These are phyloP conservation scores for Eremochloa ophiuroides DNA, from an alignment of 176 grass and related monocot species.

Conservation along the genomic window DNA sequence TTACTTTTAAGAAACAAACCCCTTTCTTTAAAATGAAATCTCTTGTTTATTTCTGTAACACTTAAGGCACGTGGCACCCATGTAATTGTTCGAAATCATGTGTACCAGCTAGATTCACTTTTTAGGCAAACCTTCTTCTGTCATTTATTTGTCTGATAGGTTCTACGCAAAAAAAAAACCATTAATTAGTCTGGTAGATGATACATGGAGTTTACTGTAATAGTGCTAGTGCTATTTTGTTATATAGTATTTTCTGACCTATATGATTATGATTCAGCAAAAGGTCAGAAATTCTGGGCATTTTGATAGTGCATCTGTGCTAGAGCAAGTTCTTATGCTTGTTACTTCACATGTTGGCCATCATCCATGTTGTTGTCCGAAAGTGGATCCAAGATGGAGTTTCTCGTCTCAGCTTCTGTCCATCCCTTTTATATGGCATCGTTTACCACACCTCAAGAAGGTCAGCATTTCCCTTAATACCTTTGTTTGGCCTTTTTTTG, in stretches of 20 bases:
- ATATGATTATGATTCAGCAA: slow-evolving; percentile 53
- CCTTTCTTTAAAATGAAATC: background rate
- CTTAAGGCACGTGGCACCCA: background rate
- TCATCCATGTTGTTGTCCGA: slow-evolving; percentile 48
- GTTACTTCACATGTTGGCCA: slow-evolving; percentile 77
- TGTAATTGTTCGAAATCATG: background rate
- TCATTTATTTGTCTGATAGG: slow-evolving; percentile 9
- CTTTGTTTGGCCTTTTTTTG: background rate
- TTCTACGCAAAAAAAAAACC: background rate
- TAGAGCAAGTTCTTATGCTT: slow-evolving; percentile 72
- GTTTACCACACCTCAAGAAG: slow-evolving; percentile 83
- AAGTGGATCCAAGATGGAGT: slow-evolving; percentile 67
- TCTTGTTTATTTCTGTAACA: background rate
- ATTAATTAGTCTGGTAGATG: slow-evolving; percentile 16
- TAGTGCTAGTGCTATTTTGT: slow-evolving; percentile 3
- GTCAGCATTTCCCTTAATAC: slow-evolving; percentile 35
- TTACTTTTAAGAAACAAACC: background rate
- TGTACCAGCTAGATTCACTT: background rate
- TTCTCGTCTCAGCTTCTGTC: slow-evolving; percentile 89
- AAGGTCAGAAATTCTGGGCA: slow-evolving; percentile 35
- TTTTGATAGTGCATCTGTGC: slow-evolving; percentile 36
- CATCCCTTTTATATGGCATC: slow-evolving; percentile 90
- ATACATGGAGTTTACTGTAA: background rate
- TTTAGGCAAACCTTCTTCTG: background rate
- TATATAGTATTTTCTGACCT: slow-evolving; percentile 13